These are phyloP conservation scores for Xenoacremonium recifei DNA, from an alignment of 2,329 filamentous ascomycete genomes.

Conservation along the genomic window DNA sequence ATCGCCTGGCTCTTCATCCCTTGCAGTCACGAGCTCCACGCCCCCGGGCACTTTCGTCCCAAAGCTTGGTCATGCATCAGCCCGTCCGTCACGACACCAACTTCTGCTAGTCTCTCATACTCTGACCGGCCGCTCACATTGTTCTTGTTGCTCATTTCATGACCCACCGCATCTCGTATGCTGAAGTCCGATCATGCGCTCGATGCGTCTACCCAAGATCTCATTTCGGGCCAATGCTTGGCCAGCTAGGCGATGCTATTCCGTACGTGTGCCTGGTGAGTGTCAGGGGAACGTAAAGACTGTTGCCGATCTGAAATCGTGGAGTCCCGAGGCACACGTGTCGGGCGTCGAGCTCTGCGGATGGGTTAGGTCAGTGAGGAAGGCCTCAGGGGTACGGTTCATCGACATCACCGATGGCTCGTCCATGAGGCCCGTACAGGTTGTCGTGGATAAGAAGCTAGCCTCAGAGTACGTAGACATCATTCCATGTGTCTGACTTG, in stretches of 20 bases:
- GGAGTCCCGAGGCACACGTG: conserved; percentile 43
- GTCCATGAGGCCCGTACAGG: conserved; percentile 75
- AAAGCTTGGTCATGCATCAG: too few species aligned
- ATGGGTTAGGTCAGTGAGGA: conserved; percentile 79
- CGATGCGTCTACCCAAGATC: conserved; percentile 13
- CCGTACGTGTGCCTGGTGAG: conserved; percentile 29
- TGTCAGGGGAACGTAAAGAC: conserved; percentile 37
- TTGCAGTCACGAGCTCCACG: conserved; percentile 3
- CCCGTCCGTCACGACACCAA: too few species aligned
- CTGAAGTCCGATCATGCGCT: conserved; percentile 16
- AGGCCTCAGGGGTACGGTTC: conserved; percentile 83
- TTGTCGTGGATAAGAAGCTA: conserved; percentile 69
- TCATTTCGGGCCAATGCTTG: conserved; percentile 7
- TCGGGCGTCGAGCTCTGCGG: conserved; percentile 66
- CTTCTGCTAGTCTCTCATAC: neutral
- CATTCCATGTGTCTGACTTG: neutral
- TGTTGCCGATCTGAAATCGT: conserved; percentile 56
- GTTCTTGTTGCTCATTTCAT: neutral
- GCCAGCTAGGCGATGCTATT: conserved; percentile 26
- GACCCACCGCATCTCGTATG: neutral
- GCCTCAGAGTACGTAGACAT: conserved; percentile 63
- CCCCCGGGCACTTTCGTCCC: neutral
- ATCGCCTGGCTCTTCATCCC: neutral
- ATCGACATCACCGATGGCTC: conserved; percentile 86
- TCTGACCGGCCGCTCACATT: neutral